These are phyloP conservation scores for Periglandula ipomoeae DNA, from an alignment of 2,329 filamentous ascomycete species.

Conservation along the genomic window DNA sequence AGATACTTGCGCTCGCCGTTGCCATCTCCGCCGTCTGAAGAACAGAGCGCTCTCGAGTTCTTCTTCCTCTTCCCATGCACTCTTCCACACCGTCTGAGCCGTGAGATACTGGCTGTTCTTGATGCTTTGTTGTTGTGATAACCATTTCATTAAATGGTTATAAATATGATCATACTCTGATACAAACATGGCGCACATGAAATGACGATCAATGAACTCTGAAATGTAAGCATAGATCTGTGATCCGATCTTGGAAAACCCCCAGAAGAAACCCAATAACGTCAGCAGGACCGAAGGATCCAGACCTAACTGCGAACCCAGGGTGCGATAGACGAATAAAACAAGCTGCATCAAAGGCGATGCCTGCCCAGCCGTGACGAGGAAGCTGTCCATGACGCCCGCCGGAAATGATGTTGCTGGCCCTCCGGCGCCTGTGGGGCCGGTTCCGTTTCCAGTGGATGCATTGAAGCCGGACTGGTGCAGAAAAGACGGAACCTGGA, in stretches of 20 bases:
- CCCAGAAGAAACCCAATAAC: slow-evolving; percentile 38
- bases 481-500: slow-evolving; percentile 18
- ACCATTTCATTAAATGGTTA: slow-evolving; percentile 47
- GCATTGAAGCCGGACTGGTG: slow-evolving; percentile 13
- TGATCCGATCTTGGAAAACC: slow-evolving; percentile 25
- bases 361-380: slow-evolving; percentile 33
- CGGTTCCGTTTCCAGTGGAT: slow-evolving; percentile 12
- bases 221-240: slow-evolving; percentile 26
- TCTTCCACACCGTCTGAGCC: slow-evolving; percentile 45
- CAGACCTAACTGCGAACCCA: slow-evolving; percentile 36
- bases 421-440: not conserved
- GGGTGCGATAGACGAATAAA: slow-evolving; percentile 35
- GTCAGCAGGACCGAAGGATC: slow-evolving; percentile 40
- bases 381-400: slow-evolving; percentile 33
- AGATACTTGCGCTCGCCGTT: slow-evolving; percentile 33
- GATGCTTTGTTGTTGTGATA: slow-evolving; percentile 42
- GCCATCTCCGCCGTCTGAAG: slow-evolving; percentile 29
- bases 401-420: slow-evolving; percentile 14
- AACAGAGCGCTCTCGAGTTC: slow-evolving; percentile 30
- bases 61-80: slow-evolving; percentile 47
- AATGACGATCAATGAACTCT: slow-evolving; percentile 31
- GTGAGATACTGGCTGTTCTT: slow-evolving; percentile 42
- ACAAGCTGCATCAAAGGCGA: slow-evolving; percentile 33
- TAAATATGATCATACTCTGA: slow-evolving; percentile 50
- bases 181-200: slow-evolving; percentile 44